Percentiles rank a stretch among this genome's conserved stretches.
These are phyloP conservation scores for Aschersonia sp. DNA, from an alignment of 2,329 filamentous ascomycete genomes.

Conservation along the genomic window DNA sequence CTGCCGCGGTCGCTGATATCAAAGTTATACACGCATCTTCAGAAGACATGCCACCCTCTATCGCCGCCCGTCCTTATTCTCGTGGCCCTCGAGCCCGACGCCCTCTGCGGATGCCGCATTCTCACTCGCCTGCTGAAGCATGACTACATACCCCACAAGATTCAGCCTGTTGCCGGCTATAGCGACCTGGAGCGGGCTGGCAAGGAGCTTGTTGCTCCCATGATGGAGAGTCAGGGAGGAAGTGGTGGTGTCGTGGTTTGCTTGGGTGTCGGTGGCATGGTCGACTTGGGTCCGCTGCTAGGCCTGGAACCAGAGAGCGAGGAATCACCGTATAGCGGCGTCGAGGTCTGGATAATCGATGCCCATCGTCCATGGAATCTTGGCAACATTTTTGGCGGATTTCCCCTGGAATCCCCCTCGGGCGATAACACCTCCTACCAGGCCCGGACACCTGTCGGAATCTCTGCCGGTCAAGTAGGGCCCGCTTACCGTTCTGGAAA, in stretches of 20 bases:
- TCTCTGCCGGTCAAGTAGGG: slow-evolving; percentile 59
- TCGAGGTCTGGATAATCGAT: slow-evolving; percentile 92
- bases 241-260: slow-evolving; percentile 83
- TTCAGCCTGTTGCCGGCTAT: slow-evolving; percentile 89
- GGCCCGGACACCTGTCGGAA: slow-evolving; percentile 45
- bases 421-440: slow-evolving; percentile 31
- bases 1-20: slow-evolving; percentile 80
- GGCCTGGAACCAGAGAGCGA: slow-evolving; percentile 53
- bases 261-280: slow-evolving; percentile 80
- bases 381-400: slow-evolving; percentile 79
- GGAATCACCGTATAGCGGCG: slow-evolving; percentile 58
- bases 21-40: slow-evolving; percentile 81
- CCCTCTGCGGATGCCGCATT: slow-evolving; percentile 89
- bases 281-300: slow-evolving; percentile 70
- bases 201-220: slow-evolving; percentile 63
- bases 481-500: slow-evolving; percentile 61
- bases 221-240: slow-evolving; percentile 76
- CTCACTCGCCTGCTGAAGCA: slow-evolving; percentile 86
- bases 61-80: slow-evolving; percentile 85
- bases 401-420: slow-evolving; percentile 34
- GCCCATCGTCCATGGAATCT: slow-evolving; percentile 89
- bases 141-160: slow-evolving; percentile 96
- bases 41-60: slow-evolving; percentile 74
- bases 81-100: slow-evolving; percentile 86
- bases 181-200: slow-evolving; percentile 72